Evolutionary conservation across 192 early-diverging fungal genomes (phyloP), one percentile per base, ranked within the genome.

Genomic region (Fimicolochytrium jonesii): DNA sequence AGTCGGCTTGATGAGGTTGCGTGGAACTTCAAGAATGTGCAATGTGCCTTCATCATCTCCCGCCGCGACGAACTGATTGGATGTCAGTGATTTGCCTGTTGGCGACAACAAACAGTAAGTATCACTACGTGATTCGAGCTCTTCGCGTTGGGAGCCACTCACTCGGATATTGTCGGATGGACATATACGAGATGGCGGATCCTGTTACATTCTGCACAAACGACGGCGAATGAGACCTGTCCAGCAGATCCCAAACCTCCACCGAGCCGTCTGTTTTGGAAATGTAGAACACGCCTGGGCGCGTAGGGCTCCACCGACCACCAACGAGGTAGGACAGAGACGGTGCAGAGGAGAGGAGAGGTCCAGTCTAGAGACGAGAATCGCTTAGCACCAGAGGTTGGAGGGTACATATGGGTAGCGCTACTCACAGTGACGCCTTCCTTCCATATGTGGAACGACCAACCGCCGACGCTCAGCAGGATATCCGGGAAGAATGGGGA

Each of bases 401-500:
- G 11, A 15, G 17, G 51, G 20, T 15, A 26, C 25, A 30, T 54
- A 41, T 23, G 18, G 18, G 39, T 4, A 28, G n/a, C 23, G 20
- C n/a, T 23, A 17, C 56, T 33, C 50, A 77, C 77, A 34, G 67
- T 58, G 1, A 73, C 41, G 22, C 72, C 68, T 71, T 86, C 84
- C 54, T 70, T 73, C 84, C 84, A 86, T 35, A 86, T 70, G 41
- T 83, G 72, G 57, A 80, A 83, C 18, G 77, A 75, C 80, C 82
- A 85, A 9, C 84, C 84, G 2, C 84, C 84, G 4, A 76, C 68
- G 42, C 73, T 77, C 11, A 86, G 72, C 2, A 86, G 35, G 30
- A 86, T 77, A 43, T 84, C 82, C 4, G 79, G 75, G 64, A 85
- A 86, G 50, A 85, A 83, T 6, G 81, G 84, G 1, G 81, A 85